phyloP scores from a whole-genome alignment of 805 yeast species.

The Sungouiella blattae region DNA sequence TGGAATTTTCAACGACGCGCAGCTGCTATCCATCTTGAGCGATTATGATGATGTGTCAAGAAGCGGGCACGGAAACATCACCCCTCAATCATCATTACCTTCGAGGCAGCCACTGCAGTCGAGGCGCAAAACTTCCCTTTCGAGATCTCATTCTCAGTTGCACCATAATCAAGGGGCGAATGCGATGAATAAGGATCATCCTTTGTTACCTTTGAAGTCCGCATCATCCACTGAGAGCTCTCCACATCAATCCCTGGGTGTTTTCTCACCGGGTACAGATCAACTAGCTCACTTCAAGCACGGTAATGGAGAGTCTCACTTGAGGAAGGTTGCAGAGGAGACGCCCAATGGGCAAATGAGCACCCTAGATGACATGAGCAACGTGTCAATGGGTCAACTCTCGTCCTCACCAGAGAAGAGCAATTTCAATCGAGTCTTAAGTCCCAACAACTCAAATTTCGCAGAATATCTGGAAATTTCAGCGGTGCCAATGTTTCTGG shows the following conservation, averaged over 20 bases:
- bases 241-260: conserved; percentile 1
- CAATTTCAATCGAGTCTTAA: no score
- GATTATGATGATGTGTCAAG: conserved; percentile 11
- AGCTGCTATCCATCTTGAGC: conserved; percentile 13
- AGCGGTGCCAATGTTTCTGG: conserved; percentile 14
- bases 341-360: no score
- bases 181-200: conserved; percentile 4
- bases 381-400: no score
- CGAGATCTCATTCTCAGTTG: conserved; percentile 12
- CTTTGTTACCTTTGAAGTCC: conserved; percentile 1
- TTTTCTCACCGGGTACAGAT: neutral
- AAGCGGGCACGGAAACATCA: conserved; percentile 2
- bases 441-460: no score
- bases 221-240: conserved; percentile 3
- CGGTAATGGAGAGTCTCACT: neutral
- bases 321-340: neutral
- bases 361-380: no score
- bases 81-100: conserved; percentile 13
- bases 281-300: neutral
- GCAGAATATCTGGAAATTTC: conserved; percentile 1
- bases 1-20: conserved; percentile 9
- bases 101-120: conserved; percentile 15
- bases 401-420: no score
- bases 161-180: conserved; percentile 10
- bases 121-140: conserved; percentile 14